A percentile compares a stretch with the other conserved stretches of the same genome.
Evolutionary conservation across 176 grass and related monocot genomes (phyloP).

Genomic region (Musa schizocarpa): DNA sequence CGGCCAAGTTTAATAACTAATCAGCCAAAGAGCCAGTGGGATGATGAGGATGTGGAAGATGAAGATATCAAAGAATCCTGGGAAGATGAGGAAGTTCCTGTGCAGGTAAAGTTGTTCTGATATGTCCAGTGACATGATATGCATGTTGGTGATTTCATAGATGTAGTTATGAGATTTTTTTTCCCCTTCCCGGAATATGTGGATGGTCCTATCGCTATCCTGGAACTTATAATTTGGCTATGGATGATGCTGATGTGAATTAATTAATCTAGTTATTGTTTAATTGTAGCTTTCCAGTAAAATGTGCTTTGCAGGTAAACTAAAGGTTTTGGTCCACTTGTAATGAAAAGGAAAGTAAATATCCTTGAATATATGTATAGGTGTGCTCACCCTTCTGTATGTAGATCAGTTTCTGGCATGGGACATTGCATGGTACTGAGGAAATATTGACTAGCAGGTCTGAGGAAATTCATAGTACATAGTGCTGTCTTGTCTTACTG

Average conservation of each 20-base stretch:
- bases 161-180: neutral
- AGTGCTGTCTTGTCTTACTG: too few relatives aligned
- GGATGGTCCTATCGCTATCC: neutral
- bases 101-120: neutral
- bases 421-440: too few relatives aligned
- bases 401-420: too few relatives aligned
- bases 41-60: constrained; percentile 3
- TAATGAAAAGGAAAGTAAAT: too few relatives aligned
- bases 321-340: too few relatives aligned
- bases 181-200: neutral
- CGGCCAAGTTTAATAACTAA: neutral
- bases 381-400: too few relatives aligned
- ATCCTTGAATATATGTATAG: too few relatives aligned
- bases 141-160: neutral
- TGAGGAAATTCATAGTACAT: too few relatives aligned
- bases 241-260: neutral
- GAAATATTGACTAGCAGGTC: too few relatives aligned
- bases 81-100: constrained; percentile 3
- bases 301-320: neutral
- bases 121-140: neutral
- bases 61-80: constrained; percentile 12
- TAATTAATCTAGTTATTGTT: neutral
- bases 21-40: neutral
- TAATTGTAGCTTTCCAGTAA: neutral
- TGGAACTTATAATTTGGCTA: neutral